Evolutionary conservation across 2,329 filamentous ascomycete genomes (phyloP), one percentile per base, ranked within the genome.

Genomic region (Huntiella bhutanensis): DNA sequence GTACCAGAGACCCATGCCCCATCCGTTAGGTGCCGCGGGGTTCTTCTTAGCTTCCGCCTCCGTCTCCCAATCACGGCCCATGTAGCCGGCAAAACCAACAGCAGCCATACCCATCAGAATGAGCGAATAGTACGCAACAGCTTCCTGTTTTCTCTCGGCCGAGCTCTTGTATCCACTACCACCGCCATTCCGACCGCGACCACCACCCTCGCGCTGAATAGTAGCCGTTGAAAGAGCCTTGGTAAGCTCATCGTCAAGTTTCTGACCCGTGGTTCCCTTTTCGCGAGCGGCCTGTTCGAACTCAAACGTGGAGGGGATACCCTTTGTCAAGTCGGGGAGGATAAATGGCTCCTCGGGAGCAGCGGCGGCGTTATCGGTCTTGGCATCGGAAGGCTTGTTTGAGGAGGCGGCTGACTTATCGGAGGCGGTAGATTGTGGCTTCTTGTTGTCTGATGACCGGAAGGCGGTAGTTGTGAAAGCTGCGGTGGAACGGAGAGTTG

Each of bases 1-100:
- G 70, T 82, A 96, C 74, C 91, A 91, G 28, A 82, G 67, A 2
- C 64, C 66, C 1, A 80, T 60, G 3, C 72, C 69, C 82, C 85
- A 94, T 51, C 87, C 88, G 45, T 82, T 82, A 46, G 85, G 82
- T 13, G 80, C 73, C 22, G 33, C 41, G 19, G 71, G 65, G 57
- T 92, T 76, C 49, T 68, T 67, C 33, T 68, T 66, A 51, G 76
- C 76, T 56, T 95, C 87, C 47, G 81, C 78, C 33, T 78, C 72
- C 49, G 86, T 77, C 44, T 88, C 82, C 83, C 88, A 95, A 59
- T 93, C 80, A 43, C 91, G 77, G 44, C 88, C 87, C 50, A 93
- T 69, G 61, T 87, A 96, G 38, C 80, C 66, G 4, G 77, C 66
- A 15, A 75, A 75, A 10, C 70, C 62, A 5, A 78, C 57, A 44